A percentile compares a stretch with the other conserved stretches of the same genome.
These are phyloP conservation scores for Vishniacozyma victoriae DNA, from an alignment of 768 basidiomycete genomes.

Conservation along the genomic window DNA sequence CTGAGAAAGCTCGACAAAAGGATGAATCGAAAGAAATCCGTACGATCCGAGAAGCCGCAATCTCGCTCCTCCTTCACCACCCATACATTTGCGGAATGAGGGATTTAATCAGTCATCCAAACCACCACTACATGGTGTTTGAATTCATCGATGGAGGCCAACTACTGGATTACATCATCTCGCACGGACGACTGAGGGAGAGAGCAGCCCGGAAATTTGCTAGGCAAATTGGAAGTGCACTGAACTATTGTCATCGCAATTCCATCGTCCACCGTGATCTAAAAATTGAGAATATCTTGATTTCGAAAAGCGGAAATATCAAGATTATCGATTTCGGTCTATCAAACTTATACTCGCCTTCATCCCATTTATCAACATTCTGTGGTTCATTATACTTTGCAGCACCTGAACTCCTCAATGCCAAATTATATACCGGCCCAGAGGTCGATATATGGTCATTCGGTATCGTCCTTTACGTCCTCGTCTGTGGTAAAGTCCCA, in stretches of 20 bases:
- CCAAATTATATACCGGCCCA: constrained; percentile 91
- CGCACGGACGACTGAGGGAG: constrained; percentile 89
- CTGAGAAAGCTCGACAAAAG: constrained; percentile 69
- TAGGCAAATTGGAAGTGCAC: constrained; percentile 88
- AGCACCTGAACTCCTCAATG: constrained; percentile 93
- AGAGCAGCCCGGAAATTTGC: constrained; percentile 96
- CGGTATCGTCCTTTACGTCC: constrained; percentile 92
- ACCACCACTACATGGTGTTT: constrained; percentile 99
- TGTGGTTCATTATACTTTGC: constrained; percentile 98
- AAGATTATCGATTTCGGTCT: constrained; percentile 99
- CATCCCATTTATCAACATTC: constrained; percentile 78
- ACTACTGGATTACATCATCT: constrained; percentile 99
- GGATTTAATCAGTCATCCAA: constrained; percentile 93
- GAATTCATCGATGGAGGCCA: constrained; percentile 99
- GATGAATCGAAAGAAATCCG: constrained; percentile 95
- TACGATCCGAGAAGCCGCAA: constrained; percentile 88
- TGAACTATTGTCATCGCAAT: constrained; percentile 95
- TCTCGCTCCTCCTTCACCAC: constrained; percentile 92
- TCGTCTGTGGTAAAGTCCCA: constrained; percentile 97
- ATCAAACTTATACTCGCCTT: constrained; percentile 87
- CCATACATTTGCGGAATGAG: constrained; percentile 99
- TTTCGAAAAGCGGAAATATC: constrained; percentile 96
- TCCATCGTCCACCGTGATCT: constrained; percentile 96
- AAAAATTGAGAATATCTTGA: constrained; percentile 99
- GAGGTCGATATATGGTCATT: constrained; percentile 99